phyloP scores from a whole-genome alignment of 2,329 filamentous ascomycete species.

The Pezicula carpinea region DNA sequence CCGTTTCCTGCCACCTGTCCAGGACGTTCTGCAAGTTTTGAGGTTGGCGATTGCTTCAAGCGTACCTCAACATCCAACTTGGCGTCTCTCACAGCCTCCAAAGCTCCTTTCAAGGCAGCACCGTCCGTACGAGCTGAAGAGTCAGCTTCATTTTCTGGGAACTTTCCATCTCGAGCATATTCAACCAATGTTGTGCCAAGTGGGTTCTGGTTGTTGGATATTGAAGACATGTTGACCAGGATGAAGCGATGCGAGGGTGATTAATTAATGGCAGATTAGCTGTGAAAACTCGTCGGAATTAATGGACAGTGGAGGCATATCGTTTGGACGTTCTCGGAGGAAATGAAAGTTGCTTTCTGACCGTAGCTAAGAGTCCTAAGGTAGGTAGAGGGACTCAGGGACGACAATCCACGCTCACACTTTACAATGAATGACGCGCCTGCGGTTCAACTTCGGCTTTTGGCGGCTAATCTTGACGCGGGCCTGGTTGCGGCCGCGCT shows the following conservation, averaged over 20 bases:
- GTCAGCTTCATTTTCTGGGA: conserved; percentile 42
- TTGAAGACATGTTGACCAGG: conserved; percentile 19
- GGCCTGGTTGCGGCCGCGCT: no score
- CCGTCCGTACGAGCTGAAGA: conserved; percentile 23
- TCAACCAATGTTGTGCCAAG: conserved; percentile 59
- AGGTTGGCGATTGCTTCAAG: neutral
- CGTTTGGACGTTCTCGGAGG: no score
- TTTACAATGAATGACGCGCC: no score
- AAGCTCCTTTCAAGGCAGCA: conserved; percentile 34
- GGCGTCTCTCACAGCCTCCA: conserved; percentile 37
- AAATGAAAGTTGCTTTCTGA: no score
- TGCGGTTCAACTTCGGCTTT: no score
- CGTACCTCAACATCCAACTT: conserved; percentile 42
- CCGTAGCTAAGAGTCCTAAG: no score
- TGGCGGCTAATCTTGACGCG: no score
- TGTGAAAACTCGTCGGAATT: no score
- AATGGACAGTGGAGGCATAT: no score
- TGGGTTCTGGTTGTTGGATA: conserved; percentile 7
- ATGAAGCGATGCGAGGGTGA: neutral
- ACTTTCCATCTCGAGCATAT: conserved; percentile 47
- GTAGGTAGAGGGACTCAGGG: no score
- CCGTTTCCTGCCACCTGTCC: conserved; percentile 4
- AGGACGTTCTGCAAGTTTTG: neutral
- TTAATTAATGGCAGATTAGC: no score
- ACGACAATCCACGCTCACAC: no score